Percentiles rank a stretch among this genome's conserved stretches.
Evolutionary conservation across 2,329 filamentous ascomycete genomes (phyloP).

Genomic region (Microcera coccophila): DNA sequence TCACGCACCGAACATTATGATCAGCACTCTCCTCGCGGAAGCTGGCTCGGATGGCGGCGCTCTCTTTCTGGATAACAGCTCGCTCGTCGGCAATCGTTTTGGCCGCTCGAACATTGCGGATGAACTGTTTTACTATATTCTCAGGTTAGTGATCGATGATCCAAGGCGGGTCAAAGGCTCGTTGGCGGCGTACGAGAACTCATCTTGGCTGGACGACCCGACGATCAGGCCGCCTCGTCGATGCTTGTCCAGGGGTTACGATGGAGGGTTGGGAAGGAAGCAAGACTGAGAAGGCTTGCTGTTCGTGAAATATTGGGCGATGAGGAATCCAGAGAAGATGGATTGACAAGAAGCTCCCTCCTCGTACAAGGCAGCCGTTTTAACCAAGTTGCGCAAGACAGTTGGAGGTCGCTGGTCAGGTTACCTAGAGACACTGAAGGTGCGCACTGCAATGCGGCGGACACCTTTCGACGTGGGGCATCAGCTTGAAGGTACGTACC

Average conservation of each 20-base stretch:
- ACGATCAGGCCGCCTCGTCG: conserved; percentile 29
- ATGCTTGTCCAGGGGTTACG: conserved; percentile 24
- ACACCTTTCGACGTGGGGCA: conserved; percentile 26
- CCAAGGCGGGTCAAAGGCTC: conserved; percentile 3
- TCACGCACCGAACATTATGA: conserved; percentile 75
- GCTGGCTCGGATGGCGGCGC: conserved; percentile 92
- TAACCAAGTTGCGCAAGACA: conserved; percentile 22
- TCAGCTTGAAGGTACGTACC: conserved; percentile 15
- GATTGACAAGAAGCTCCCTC: conserved; percentile 12
- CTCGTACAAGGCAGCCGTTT: conserved; percentile 24
- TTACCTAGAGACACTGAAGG: conserved; percentile 24
- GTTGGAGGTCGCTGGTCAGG: conserved; percentile 23
- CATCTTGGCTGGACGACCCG: conserved; percentile 36
- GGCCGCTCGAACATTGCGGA: conserved; percentile 95
- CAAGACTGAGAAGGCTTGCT: conserved; percentile 19
- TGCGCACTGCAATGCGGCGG: conserved; percentile 20
- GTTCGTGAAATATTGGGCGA: not conserved
- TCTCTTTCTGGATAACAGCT: conserved; percentile 98
- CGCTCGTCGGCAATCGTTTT: conserved; percentile 99
- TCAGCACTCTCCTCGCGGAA: conserved; percentile 96
- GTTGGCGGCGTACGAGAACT: conserved; percentile 36
- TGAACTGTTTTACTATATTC: conserved; percentile 99
- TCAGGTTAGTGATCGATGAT: no score
- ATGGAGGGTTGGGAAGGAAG: conserved; percentile 7
- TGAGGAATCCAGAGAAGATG: conserved; percentile 10